These are phyloP conservation scores for Podila clonocystis DNA, from an alignment of 192 early-diverging fungal species.

Conservation along the genomic window DNA sequence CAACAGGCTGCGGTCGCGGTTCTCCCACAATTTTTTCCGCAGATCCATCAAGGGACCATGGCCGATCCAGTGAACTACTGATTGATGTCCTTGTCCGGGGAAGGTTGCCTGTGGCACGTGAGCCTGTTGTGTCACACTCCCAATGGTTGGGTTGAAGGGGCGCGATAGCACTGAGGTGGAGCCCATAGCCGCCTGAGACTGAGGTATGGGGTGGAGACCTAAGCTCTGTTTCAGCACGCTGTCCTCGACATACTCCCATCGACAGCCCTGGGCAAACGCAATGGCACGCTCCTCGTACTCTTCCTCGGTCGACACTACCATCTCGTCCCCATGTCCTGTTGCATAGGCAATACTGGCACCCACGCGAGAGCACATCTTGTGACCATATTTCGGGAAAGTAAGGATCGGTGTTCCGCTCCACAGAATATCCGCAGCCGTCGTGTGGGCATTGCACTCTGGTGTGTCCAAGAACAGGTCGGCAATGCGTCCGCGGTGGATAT, in stretches of 20 bases:
- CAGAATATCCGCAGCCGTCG: slow-evolving; percentile 93
- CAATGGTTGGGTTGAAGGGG: slow-evolving; percentile 1
- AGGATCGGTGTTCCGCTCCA: slow-evolving; percentile 95
- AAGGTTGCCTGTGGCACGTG: neutral
- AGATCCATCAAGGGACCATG: slow-evolving; percentile 68
- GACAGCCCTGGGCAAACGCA: slow-evolving; percentile 60
- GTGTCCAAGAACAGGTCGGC: slow-evolving; percentile 95
- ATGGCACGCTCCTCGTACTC: slow-evolving; percentile 77
- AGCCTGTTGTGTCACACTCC: neutral
- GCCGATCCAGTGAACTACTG: slow-evolving; percentile 53
- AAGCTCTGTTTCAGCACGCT: slow-evolving; percentile 26
- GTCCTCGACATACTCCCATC: slow-evolving; percentile 56
- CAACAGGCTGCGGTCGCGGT: slow-evolving; percentile 79
- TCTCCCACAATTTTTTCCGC: slow-evolving; percentile 76
- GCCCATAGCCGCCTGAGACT: neutral
- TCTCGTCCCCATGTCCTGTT: slow-evolving; percentile 75
- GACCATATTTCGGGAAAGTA: slow-evolving; percentile 86
- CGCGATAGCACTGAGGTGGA: too few species aligned
- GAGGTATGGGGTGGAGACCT: slow-evolving; percentile 1
- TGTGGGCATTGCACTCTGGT: slow-evolving; percentile 97
- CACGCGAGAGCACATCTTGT: slow-evolving; percentile 93
- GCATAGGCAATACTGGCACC: slow-evolving; percentile 87
- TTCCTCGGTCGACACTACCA: slow-evolving; percentile 71
- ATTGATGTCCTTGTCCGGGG: slow-evolving; percentile 12
- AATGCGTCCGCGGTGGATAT: slow-evolving; percentile 91